These are phyloP conservation scores for Thelonectria rubi DNA, from an alignment of 2,329 filamentous ascomycete genomes.

Conservation along the genomic window DNA sequence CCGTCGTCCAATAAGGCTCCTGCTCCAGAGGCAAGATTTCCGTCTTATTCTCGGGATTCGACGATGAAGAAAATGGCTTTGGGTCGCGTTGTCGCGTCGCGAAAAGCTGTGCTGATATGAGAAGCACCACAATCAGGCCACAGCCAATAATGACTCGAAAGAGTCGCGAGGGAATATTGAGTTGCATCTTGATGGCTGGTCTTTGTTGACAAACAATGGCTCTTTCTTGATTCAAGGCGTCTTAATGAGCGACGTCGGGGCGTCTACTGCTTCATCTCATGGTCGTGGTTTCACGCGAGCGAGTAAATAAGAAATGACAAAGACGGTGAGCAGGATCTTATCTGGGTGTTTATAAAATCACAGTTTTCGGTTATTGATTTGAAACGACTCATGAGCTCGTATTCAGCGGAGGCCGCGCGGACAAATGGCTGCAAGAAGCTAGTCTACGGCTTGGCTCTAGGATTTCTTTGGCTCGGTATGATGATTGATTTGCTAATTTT, in stretches of 20 bases:
- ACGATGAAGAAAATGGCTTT: not conserved
- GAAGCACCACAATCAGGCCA: not conserved
- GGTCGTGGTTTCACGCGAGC: not conserved
- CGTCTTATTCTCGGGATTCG: not conserved
- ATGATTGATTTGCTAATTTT: no score
- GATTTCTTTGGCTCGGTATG: no score
- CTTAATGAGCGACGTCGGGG: not conserved
- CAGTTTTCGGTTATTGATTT: no score
- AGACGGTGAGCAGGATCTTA: not conserved
- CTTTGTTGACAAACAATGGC: no score
- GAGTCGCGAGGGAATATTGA: not conserved
- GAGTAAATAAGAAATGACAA: not conserved
- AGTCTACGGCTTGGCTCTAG: not conserved
- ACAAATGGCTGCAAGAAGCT: not conserved
- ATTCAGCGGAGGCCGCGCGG: not conserved
- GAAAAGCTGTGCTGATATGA: not conserved
- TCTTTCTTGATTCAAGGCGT: no score
- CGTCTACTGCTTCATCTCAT: not conserved
- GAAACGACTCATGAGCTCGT: not conserved
- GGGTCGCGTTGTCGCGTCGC: not conserved
- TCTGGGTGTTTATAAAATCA: not conserved
- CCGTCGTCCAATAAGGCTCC: not conserved
- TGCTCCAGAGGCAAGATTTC: not conserved
- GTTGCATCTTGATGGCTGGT: not conserved
- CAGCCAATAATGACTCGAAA: not conserved